Percentiles rank a stretch among this genome's conserved stretches.
These are phyloP conservation scores for Tetracladium marchalianum DNA, from an alignment of 495 filamentous ascomycete species.

Conservation along the genomic window DNA sequence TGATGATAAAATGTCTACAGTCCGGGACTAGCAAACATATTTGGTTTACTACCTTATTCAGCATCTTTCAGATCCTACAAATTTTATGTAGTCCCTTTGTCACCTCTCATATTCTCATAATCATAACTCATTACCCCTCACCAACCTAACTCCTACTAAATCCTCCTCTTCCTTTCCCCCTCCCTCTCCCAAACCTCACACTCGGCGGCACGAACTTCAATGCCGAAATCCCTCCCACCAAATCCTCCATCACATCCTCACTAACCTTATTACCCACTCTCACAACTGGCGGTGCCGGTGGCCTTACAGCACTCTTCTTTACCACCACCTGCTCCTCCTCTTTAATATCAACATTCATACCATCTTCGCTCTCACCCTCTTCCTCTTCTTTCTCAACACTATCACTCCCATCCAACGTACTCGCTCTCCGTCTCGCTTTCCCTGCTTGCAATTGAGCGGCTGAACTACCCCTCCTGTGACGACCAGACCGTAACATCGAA, in stretches of 20 bases:
- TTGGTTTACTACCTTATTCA: no score
- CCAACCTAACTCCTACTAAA: constrained; percentile 26
- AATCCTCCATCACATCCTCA: constrained; percentile 49
- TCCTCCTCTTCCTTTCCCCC: constrained; percentile 21
- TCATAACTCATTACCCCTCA: constrained; percentile 3
- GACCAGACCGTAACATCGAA: constrained; percentile 54
- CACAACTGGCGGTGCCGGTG: no score
- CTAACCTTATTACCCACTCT: no score
- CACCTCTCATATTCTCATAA: background rate
- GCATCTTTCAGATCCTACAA: background rate
- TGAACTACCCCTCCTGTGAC: constrained; percentile 16
- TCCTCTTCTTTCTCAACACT: constrained; percentile 13
- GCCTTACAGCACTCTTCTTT: background rate
- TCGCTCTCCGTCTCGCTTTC: constrained; percentile 40
- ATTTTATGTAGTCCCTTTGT: background rate
- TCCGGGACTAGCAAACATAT: no score
- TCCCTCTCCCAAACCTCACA: constrained; percentile 59
- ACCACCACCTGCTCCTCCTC: background rate
- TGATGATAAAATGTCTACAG: no score
- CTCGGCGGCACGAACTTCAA: constrained; percentile 74
- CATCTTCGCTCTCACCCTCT: constrained; percentile 14
- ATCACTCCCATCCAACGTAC: constrained; percentile 23
- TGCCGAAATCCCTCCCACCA: constrained; percentile 73
- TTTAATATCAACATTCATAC: background rate
- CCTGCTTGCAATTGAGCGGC: constrained; percentile 19